Percentiles rank a stretch among this genome's conserved stretches.
phyloP scores from a whole-genome alignment of 805 yeast species.

The Suhomyces kilbournensis region DNA sequence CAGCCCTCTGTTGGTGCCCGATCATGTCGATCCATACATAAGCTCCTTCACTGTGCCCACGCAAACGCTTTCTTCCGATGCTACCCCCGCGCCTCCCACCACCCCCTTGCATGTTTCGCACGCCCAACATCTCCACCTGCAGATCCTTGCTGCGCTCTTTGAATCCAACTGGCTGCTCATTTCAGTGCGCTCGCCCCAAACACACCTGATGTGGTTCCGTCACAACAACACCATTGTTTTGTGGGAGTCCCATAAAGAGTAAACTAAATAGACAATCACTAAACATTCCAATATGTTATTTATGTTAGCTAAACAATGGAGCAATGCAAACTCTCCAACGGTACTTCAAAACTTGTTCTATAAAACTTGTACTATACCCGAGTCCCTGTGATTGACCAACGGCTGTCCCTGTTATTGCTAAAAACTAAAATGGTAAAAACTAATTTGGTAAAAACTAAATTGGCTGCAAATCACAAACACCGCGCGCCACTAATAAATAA shows the following conservation, averaged over 20 bases:
- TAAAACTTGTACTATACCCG: too few species aligned
- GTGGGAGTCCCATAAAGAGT: background rate
- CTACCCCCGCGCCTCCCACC: background rate
- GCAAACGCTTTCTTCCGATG: background rate
- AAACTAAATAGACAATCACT: too few species aligned
- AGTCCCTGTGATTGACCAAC: too few species aligned
- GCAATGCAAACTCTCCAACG: too few species aligned
- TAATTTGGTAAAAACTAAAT: too few species aligned
- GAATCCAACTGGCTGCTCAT: background rate
- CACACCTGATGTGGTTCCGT: background rate
- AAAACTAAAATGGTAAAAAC: too few species aligned
- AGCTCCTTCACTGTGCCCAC: constrained; percentile 7
- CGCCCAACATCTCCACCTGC: constrained; percentile 1
- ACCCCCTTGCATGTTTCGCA: background rate
- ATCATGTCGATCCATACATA: constrained; percentile 4
- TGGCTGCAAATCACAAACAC: too few species aligned
- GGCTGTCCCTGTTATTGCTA: too few species aligned
- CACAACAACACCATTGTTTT: background rate
- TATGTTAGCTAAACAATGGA: too few species aligned
- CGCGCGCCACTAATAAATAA: too few species aligned
- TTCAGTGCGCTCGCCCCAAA: background rate
- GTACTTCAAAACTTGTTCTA: too few species aligned
- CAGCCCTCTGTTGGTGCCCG: constrained; percentile 13
- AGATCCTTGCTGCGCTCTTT: background rate
- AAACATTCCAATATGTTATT: too few species aligned